Evolutionary conservation across 164 flowering plant genomes (phyloP), one percentile per base, ranked within the genome.

Genomic region (Nymphaea thermarum): DNA sequence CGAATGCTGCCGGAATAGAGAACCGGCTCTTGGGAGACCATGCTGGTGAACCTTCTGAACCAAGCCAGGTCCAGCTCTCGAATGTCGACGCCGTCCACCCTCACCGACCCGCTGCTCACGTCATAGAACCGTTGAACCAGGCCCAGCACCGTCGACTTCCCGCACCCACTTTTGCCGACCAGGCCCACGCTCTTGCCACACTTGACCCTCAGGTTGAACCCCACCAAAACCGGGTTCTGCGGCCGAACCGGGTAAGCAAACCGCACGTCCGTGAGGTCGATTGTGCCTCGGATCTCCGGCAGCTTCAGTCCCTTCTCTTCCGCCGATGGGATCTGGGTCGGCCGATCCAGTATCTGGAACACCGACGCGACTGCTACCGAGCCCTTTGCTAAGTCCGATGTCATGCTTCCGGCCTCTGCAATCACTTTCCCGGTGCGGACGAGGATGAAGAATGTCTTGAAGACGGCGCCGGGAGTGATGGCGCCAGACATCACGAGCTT

Each of bases 361-460:
- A 93, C 88, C 0, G 98, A 88, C 11, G 93, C 85, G 6, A 93
- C 80, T 2, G 96, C 93, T 0, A 88, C 74, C 2, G 98, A 82
- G 3, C 98, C 93, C 73, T 84, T 90, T 42, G 96, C 96, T 25
- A 93, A 73, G 71, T 90, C 98, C n/a, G 96, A 82, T 1, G 98
- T 93, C 98, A 90, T 93, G 79, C 96, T 93, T 14, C 98, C 98
- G 4, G 98, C 96, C 0, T 93, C 96, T 5, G 98, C 98, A 43
- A 93, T 88, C 36, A 93, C 96, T 71, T 86, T 90, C 0, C 98
- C 96, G 2, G 96, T 93, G 72, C 96, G 90, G 1, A 93, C 96
- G 77, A 90, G 72, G 18, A 93, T 78, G 77, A 90, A 88, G 73
- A 90, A 93, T 4, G 96, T 93, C 78, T 86, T 88, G 77, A 93